Conservation (phyloP, 495 filamentous ascomycete species). For the Platismatia glauca region DNA sequence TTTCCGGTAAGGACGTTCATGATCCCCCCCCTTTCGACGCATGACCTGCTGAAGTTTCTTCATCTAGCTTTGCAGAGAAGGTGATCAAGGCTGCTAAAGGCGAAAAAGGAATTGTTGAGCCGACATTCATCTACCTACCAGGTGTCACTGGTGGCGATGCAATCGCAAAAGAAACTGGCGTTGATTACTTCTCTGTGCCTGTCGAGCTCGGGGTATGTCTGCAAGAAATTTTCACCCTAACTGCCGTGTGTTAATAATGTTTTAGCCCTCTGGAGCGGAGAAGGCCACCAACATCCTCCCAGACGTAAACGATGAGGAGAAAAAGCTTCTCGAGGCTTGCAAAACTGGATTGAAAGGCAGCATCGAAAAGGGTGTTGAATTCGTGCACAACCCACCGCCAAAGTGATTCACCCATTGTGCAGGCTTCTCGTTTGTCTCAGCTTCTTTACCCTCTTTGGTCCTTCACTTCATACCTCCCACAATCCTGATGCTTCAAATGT, state of each 20-base stretch:
- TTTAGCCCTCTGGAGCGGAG: constrained; percentile 67
- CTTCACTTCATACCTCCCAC: background rate
- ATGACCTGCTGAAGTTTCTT: constrained; percentile 23
- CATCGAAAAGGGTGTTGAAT: constrained; percentile 86
- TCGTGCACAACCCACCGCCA: constrained; percentile 73
- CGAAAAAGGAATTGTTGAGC: constrained; percentile 85
- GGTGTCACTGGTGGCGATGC: constrained; percentile 81
- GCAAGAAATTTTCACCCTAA: background rate
- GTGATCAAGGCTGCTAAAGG: constrained; percentile 81
- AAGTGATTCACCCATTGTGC: constrained; percentile 45
- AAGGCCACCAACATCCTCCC: constrained; percentile 72
- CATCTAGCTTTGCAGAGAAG: constrained; percentile 74
- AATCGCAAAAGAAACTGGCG: constrained; percentile 68
- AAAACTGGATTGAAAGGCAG: constrained; percentile 76
- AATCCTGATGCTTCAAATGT: background rate
- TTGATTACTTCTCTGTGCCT: constrained; percentile 93
- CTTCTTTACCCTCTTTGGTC: constrained; percentile 14
- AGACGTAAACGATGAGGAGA: constrained; percentile 68
- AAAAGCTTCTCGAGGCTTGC: constrained; percentile 69
- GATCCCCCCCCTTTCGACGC: background rate
- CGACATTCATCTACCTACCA: constrained; percentile 87
- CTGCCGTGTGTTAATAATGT: constrained; percentile 28
- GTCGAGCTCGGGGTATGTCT: constrained; percentile 83
- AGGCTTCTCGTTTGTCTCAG: constrained; percentile 13
- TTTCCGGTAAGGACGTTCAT: constrained; percentile 56